These are phyloP conservation scores for Haplographium delicatum DNA, from an alignment of 495 filamentous ascomycete genomes.

Conservation along the genomic window DNA sequence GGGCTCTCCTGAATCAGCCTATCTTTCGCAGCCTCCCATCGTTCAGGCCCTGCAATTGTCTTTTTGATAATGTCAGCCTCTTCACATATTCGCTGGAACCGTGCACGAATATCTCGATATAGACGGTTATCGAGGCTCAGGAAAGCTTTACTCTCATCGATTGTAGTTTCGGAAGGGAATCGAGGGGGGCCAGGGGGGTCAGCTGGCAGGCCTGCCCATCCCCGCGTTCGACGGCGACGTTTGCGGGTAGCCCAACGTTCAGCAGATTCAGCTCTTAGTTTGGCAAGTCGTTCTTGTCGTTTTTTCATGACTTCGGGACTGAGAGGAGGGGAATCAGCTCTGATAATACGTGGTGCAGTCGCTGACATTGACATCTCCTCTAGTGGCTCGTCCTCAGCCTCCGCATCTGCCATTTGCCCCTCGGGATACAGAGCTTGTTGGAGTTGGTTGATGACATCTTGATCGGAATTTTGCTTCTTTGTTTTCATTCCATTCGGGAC, in stretches of 20 bases:
- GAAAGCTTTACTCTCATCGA: conserved; percentile 71
- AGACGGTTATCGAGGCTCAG: conserved; percentile 56
- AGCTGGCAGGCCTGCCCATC: conserved; percentile 66
- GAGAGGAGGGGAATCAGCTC: conserved; percentile 34
- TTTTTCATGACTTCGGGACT: conserved; percentile 49
- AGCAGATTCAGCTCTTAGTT: conserved; percentile 56
- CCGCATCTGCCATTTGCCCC: conserved; percentile 21
- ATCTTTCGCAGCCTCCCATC: conserved; percentile 68
- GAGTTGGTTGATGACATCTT: conserved; percentile 26
- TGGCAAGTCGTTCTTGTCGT: conserved; percentile 49
- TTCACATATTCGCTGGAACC: conserved; percentile 66
- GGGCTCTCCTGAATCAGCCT: conserved; percentile 58
- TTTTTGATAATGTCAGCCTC: conserved; percentile 65
- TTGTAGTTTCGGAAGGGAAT: conserved; percentile 75
- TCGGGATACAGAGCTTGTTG: conserved; percentile 25
- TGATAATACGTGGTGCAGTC: not conserved
- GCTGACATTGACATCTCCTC: conserved; percentile 9
- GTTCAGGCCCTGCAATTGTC: conserved; percentile 62
- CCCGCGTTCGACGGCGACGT: conserved; percentile 64
- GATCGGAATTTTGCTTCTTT: conserved; percentile 27
- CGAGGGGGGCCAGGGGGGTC: conserved; percentile 71
- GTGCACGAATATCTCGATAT: conserved; percentile 58
- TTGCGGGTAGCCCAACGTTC: conserved; percentile 62
- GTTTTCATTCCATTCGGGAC: conserved; percentile 53
- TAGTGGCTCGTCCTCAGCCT: conserved; percentile 16